Conservation (phyloP, 176 grass and related monocot genomes). For the Carex pumila region DNA sequence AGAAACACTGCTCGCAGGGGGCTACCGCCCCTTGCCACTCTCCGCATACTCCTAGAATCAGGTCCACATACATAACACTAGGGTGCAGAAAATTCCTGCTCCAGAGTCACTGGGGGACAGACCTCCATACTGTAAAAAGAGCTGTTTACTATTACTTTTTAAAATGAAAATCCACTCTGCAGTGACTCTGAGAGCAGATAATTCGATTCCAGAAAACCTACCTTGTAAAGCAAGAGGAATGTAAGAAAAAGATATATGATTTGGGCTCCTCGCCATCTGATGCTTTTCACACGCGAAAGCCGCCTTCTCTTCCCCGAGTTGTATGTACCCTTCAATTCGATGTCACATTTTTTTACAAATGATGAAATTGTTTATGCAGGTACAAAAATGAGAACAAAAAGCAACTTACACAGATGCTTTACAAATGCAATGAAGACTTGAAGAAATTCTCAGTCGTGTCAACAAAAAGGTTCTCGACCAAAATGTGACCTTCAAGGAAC, state of each 20-base stretch:
- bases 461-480: slow-evolving; percentile 99
- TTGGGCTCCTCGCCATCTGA: slow-evolving; percentile 85
- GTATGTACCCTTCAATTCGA: background rate
- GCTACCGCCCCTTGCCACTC: no score
- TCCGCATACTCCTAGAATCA: no score
- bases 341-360: background rate
- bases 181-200: no score
- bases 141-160: no score
- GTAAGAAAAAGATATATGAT: slow-evolving; percentile 92
- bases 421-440: slow-evolving; percentile 83
- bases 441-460: slow-evolving; percentile 96
- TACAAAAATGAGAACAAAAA: slow-evolving; percentile 95
- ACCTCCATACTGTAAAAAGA: no score
- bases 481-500: slow-evolving; percentile 97
- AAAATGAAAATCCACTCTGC: no score
- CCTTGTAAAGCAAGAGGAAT: slow-evolving; percentile 85
- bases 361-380: slow-evolving; percentile 24
- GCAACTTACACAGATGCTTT: slow-evolving; percentile 84
- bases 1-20: no score
- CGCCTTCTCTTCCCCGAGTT: slow-evolving; percentile 2
- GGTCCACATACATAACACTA: no score
- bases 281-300: slow-evolving; percentile 84
- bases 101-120: no score
- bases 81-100: no score
- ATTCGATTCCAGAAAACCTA: no score